Base-by-base conservation (phyloP, 1,284 basidiomycete species). In the Chiua sp. region DNA sequence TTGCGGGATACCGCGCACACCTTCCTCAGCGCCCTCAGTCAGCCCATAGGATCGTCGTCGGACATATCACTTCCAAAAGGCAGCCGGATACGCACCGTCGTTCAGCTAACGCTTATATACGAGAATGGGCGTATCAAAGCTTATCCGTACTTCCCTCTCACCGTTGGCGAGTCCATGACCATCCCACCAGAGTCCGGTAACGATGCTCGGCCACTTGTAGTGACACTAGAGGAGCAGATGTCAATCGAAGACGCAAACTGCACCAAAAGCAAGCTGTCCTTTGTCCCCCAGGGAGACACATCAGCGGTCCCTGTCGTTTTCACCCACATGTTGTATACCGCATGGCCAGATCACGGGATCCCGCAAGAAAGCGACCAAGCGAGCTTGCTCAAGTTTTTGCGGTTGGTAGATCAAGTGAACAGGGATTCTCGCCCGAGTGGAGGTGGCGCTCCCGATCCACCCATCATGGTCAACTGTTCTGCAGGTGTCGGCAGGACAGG, bases 401-500 rank as follows among this genome's bases (percentile, higher is more conserved):
- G 77, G 12, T 80, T 90, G 23, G 88, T 88, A 33, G 87, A 91
- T 65, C 68, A 67, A 13, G 75, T 79, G 44, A 93, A 92, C 72
- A 80, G 80, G 63, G 79, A 81, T 63, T 62, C 77, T 22, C 65
- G 67, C 53, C 47, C 48, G 16, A 55, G 55, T 16, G 62, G 68
- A 50, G 66, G 70, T 37, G 68, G 69, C 55, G 75, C 80, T 65
- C 77, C 83, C 11, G 86, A 88, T 59, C 87, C 90, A 18, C 93
- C 94, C 0, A 84, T 93, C 57, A 86, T 96, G 70, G 85, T 94
- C 32, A 88, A 92, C 65, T 97, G 94, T 68, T 92, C 90, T 26
- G 96, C 96, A 0, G 96, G 96, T 4, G 85, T 97, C 44, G 96
- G 96, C 0, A 85, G 96, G 28, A 97, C 96, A 1, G 96, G 96